Percentiles rank a stretch among this genome's conserved stretches.
Evolutionary conservation across 2,329 filamentous ascomycete species (phyloP).

Genomic region (Verticillium alfalfae): DNA sequence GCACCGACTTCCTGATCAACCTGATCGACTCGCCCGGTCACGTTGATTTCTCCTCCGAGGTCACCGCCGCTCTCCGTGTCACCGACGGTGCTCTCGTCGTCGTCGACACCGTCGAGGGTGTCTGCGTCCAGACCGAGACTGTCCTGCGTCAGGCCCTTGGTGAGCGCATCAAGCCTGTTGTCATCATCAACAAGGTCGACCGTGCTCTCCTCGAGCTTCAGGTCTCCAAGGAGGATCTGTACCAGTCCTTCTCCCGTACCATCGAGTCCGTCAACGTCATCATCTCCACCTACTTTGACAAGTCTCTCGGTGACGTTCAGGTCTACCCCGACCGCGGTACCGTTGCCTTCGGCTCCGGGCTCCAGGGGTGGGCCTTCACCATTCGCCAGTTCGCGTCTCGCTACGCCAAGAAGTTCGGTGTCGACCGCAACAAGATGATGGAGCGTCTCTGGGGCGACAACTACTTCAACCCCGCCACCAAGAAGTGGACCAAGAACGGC

Average conservation of each 20-base stretch:
- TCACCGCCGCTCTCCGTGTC: conserved; percentile 98
- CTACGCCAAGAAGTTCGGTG: conserved; percentile 99
- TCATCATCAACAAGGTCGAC: conserved; percentile 99
- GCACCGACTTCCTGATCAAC: conserved; percentile 99
- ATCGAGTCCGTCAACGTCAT: conserved; percentile 99
- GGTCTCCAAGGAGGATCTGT: conserved; percentile 97
- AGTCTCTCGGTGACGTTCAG: conserved; percentile 93
- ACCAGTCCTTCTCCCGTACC: conserved; percentile 99
- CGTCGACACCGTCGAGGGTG: conserved; percentile 99
- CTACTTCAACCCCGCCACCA: conserved; percentile 99
- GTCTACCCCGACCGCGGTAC: conserved; percentile 98
- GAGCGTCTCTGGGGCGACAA: conserved; percentile 99
- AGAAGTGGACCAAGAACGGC: conserved; percentile 96
- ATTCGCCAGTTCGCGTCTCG: conserved; percentile 92
- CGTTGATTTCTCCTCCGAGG: conserved; percentile 99
- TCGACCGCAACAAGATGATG: conserved; percentile 99
- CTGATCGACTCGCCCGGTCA: conserved; percentile 99
- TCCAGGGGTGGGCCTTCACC: conserved; percentile 99
- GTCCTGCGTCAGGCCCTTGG: conserved; percentile 97
- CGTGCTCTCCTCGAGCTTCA: conserved; percentile 98
- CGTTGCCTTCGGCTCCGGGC: conserved; percentile 98
- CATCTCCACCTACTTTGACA: conserved; percentile 98
- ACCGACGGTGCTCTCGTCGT: conserved; percentile 99
- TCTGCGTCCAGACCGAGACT: conserved; percentile 99
- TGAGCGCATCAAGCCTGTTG: conserved; percentile 99